Base-by-base conservation (phyloP, 495 filamentous ascomycete genomes). In the Aspergillus nidulans region DNA sequence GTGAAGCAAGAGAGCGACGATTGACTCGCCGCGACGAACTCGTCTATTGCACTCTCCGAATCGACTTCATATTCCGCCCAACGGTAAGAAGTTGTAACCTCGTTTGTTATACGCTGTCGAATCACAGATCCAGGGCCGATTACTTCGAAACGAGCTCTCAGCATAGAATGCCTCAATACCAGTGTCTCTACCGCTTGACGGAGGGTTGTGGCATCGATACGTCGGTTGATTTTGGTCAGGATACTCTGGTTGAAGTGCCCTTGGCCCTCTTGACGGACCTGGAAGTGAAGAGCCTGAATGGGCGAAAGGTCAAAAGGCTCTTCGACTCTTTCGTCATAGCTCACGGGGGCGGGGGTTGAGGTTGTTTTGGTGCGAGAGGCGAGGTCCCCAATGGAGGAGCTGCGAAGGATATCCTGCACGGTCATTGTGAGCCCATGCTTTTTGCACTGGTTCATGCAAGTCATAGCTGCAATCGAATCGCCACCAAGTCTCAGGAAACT, bases 171-270 rank as follows among this genome's bases (percentile, higher is more conserved):
- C 5, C 82, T 81, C 1, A 65, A 70, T 12, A 89, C 75, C 7
- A 89, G 66, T 0, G 77, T 75, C 48, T 85, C 78, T 39, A 86
- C 61, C 1, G 84, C 83, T 12, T 72, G 69, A 1, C 63, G 66
- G 3, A 90, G 60, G 7, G 77, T 75, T 3, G 66, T 55, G 10
- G 78, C 63, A 12, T 76, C 66, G 28, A 84, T 66, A 2, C 59
- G 62, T 53, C 72, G 73, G 43, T 75, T 83, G 12, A 90, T 52
- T 3, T 80, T 77, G 3, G 88, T 73, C 0, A 87, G 63, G 38
- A 89, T 74, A 50, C 86, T 87, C 59, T 87, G 85, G 61, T 90
- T 89, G 63, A 88, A 91, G 51, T 88, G 81, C n/a, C 83, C 83
- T 55, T 81, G 75, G 0, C 76, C 78, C 19, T 84, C 77, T 30